Percentiles rank a stretch among this genome's conserved stretches.
Evolutionary conservation across 2,329 filamentous ascomycete genomes (phyloP).

Genomic region (Ceratocystis cacaofunesta): DNA sequence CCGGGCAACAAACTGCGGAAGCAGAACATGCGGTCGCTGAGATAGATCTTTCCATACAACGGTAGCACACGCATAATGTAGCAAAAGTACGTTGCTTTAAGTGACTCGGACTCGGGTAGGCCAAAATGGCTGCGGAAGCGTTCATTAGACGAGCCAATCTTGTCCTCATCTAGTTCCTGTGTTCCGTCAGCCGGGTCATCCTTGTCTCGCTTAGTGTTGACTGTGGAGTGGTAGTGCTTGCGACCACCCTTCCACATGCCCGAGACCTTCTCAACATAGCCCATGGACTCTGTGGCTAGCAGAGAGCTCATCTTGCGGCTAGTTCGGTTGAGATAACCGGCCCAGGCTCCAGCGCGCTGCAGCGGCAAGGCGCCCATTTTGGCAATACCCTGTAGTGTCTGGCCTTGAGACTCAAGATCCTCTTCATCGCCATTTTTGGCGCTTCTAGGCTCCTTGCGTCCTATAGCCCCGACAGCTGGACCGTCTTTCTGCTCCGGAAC

Average conservation of each 20-base stretch:
- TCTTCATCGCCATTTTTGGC: slow-evolving; percentile 8
- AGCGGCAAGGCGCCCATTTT: slow-evolving; percentile 61
- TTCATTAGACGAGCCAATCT: slow-evolving; percentile 53
- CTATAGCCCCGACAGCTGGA: slow-evolving; percentile 20
- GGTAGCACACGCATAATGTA: slow-evolving; percentile 80
- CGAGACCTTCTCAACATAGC: slow-evolving; percentile 90
- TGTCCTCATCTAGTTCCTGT: slow-evolving; percentile 33
- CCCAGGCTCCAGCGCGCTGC: slow-evolving; percentile 68
- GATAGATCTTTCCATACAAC: slow-evolving; percentile 91
- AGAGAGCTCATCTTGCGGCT: slow-evolving; percentile 70
- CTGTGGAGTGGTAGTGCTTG: slow-evolving; percentile 61
- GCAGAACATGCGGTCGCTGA: slow-evolving; percentile 76
- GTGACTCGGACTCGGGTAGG: slow-evolving; percentile 64
- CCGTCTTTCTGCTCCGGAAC: not conserved
- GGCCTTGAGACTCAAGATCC: slow-evolving; percentile 22
- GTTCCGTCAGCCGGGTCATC: slow-evolving; percentile 31
- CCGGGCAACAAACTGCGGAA: slow-evolving; percentile 84
- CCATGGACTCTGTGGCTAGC: slow-evolving; percentile 82
- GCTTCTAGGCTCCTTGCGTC: slow-evolving; percentile 14
- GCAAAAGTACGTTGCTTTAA: slow-evolving; percentile 85
- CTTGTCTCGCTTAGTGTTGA: slow-evolving; percentile 37
- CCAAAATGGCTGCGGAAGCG: slow-evolving; percentile 85
- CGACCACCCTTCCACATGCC: slow-evolving; percentile 91
- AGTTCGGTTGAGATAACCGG: slow-evolving; percentile 65
- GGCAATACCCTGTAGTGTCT: slow-evolving; percentile 37